These are phyloP conservation scores for Knufia petricola DNA, from an alignment of 2,329 filamentous ascomycete genomes.

Conservation along the genomic window DNA sequence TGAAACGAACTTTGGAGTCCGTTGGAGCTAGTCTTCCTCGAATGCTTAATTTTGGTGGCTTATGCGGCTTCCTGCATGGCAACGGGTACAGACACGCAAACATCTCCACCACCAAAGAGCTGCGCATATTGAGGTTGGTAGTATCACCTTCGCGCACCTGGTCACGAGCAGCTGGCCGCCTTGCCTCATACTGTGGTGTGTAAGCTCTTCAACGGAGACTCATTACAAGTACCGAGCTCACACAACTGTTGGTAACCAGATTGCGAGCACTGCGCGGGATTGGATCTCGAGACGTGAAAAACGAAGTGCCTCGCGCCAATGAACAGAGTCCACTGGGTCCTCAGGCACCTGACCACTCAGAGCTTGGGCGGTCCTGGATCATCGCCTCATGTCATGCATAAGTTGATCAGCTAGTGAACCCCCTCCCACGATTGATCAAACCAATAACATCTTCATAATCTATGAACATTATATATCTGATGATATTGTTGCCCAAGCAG, in stretches of 20 bases:
- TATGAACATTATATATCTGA: no score
- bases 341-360: neutral
- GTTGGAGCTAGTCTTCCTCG: neutral
- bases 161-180: neutral
- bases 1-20: neutral
- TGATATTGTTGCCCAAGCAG: neutral
- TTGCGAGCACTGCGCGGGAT: neutral
- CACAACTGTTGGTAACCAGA: neutral
- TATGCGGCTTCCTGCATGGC: constrained; percentile 5
- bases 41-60: neutral
- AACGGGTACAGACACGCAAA: constrained; percentile 5
- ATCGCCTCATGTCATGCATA: neutral
- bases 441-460: no score
- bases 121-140: neutral
- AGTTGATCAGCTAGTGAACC: neutral
- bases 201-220: no score
- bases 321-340: neutral
- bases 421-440: neutral
- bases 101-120: neutral
- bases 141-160: neutral
- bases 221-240: neutral
- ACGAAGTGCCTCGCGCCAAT: neutral
- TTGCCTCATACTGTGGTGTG: no score
- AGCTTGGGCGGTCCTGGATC: neutral
- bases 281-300: neutral